Percentiles rank a stretch among this genome's conserved stretches.
These are phyloP conservation scores for Prunus mume DNA, from an alignment of 306 rosid genomes.

Conservation along the genomic window DNA sequence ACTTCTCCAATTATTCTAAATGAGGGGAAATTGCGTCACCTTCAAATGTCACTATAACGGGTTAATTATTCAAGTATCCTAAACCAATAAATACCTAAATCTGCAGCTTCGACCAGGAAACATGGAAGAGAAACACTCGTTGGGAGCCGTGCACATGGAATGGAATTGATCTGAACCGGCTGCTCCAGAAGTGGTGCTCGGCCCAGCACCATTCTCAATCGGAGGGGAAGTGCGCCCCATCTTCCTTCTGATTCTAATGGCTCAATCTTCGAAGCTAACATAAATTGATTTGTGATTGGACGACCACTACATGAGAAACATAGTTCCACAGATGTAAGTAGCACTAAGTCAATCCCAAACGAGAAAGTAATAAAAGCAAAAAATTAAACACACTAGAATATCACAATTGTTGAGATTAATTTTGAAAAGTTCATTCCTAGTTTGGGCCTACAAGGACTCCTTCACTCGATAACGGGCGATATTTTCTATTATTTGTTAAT, in stretches of 20 bases:
- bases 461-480: no score
- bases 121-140: not conserved
- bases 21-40: not conserved
- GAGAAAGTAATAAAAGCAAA: slow-evolving; percentile 12
- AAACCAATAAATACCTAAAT: not conserved
- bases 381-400: slow-evolving; percentile 10
- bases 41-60: slow-evolving; percentile 39
- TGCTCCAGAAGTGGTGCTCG: slow-evolving; percentile 66
- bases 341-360: slow-evolving; percentile 14
- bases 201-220: slow-evolving; percentile 86
- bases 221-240: slow-evolving; percentile 91
- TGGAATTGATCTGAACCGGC: slow-evolving; percentile 69
- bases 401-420: not conserved
- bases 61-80: slow-evolving; percentile 42
- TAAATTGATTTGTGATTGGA: slow-evolving; percentile 81
- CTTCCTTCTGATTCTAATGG: slow-evolving; percentile 90
- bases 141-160: slow-evolving; percentile 25
- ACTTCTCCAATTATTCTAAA: slow-evolving; percentile 35
- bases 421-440: no score
- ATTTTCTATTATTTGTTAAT: no score
- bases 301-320: slow-evolving; percentile 59
- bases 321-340: slow-evolving; percentile 10
- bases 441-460: no score
- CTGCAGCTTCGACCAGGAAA: slow-evolving; percentile 57
- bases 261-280: slow-evolving; percentile 90